Conservation (phyloP, 768 basidiomycete genomes). For the Artomyces pyxidatus region DNA sequence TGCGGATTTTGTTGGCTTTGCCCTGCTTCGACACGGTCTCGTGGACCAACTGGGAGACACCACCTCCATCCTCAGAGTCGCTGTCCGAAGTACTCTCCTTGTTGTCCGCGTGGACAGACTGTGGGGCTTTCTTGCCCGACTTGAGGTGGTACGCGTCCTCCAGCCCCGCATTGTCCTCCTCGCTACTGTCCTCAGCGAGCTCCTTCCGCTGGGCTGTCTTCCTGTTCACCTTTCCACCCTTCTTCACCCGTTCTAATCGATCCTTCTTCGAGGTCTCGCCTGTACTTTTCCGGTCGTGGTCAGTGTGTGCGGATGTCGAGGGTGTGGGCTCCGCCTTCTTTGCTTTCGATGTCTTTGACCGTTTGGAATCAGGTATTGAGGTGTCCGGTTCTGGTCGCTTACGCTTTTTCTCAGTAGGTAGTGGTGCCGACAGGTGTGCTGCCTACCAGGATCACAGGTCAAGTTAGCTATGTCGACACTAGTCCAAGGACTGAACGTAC, state of each 20-base stretch:
- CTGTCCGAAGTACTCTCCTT: constrained; percentile 17
- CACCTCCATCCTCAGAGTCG: constrained; percentile 28
- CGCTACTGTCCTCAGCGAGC: constrained; percentile 20
- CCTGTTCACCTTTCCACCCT: constrained; percentile 13
- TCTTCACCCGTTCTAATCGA: constrained; percentile 20
- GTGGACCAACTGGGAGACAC: constrained; percentile 45
- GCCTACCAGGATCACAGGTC: neutral
- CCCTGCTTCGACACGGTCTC: constrained; percentile 39
- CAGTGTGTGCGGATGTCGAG: neutral
- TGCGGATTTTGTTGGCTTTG: constrained; percentile 21
- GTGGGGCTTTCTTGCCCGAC: constrained; percentile 3
- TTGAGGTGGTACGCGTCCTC: constrained; percentile 26
- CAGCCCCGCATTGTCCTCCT: constrained; percentile 23
- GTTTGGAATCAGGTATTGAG: constrained; percentile 7
- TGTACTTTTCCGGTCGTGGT: neutral
- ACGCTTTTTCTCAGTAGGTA: constrained; percentile 1
- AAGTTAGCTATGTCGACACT: neutral
- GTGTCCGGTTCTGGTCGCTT: neutral
- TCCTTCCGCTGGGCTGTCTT: constrained; percentile 3
- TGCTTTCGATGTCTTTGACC: constrained; percentile 10
- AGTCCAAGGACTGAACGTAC: constrained; percentile 26
- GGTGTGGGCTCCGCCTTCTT: constrained; percentile 8
- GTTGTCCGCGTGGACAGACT: constrained; percentile 14
- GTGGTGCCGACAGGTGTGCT: constrained; percentile 9
- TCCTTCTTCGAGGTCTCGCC: constrained; percentile 13